Conservation (phyloP, 441 rosid species). For the Omphalea diandra region DNA sequence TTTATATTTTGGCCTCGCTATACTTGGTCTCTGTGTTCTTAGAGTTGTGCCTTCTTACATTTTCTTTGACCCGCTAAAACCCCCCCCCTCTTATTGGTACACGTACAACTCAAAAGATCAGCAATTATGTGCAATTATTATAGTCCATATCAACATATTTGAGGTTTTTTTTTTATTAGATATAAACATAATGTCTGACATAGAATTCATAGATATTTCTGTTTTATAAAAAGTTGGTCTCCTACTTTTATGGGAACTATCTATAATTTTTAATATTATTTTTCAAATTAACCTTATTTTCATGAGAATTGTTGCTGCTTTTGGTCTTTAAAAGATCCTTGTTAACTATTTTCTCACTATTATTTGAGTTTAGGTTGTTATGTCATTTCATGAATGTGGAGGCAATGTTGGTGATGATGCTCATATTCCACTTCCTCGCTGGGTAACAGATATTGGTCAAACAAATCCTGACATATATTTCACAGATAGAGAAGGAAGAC, state of each 20-base stretch:
- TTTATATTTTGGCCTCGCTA: not conserved
- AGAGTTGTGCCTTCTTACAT: not conserved
- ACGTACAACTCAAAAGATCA: not conserved
- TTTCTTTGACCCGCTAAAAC: not conserved
- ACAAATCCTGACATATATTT: conserved; percentile 92
- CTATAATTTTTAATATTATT: not conserved
- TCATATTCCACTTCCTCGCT: conserved; percentile 81
- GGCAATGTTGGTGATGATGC: conserved; percentile 28
- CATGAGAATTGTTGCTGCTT: not conserved
- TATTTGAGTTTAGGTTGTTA: conserved; percentile 60
- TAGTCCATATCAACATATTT: not conserved
- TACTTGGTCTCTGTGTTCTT: conserved; percentile 4
- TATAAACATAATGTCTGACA: conserved; percentile 5
- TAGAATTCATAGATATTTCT: not conserved
- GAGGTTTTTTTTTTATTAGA: not conserved
- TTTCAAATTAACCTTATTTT: not conserved
- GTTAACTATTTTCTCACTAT: not conserved
- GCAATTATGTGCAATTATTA: not conserved
- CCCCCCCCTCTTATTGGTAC: not conserved
- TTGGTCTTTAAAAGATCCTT: not conserved
- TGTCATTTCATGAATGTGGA: conserved; percentile 99
- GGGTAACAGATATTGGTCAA: conserved; percentile 97
- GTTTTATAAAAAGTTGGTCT: not conserved
- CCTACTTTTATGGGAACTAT: not conserved
- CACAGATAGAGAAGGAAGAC: conserved; percentile 95